phyloP scores from a whole-genome alignment of 495 filamentous ascomycete species.

The Penicillium parvum region DNA sequence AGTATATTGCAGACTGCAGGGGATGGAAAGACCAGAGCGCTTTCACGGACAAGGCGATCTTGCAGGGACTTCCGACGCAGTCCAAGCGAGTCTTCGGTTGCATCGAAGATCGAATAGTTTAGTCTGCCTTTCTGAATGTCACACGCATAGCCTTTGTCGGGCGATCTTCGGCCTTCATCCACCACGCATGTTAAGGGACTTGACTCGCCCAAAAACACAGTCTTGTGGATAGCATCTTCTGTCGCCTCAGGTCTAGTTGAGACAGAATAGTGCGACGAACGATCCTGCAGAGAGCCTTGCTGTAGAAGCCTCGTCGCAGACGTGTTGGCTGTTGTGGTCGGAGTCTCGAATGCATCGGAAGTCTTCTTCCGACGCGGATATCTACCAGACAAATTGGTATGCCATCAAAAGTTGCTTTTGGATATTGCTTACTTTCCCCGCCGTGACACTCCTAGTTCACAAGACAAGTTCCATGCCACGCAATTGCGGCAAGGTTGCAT shows the following conservation, averaged over 20 bases:
- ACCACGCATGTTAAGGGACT: constrained; percentile 40
- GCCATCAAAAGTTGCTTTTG: neutral
- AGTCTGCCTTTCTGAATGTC: constrained; percentile 26
- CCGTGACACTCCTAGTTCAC: constrained; percentile 41
- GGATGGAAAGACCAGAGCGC: constrained; percentile 36
- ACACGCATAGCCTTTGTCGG: constrained; percentile 24
- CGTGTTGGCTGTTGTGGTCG: neutral
- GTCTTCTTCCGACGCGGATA: constrained; percentile 27
- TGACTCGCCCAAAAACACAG: constrained; percentile 40
- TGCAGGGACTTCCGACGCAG: constrained; percentile 17
- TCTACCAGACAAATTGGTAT: constrained; percentile 14
- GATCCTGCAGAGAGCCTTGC: neutral
- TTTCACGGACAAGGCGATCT: constrained; percentile 30
- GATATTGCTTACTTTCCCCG: constrained; percentile 37
- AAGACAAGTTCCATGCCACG: constrained; percentile 31
- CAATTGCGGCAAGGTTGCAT: constrained; percentile 44
- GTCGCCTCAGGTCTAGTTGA: constrained; percentile 2
- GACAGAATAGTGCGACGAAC: constrained; percentile 6
- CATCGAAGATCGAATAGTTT: constrained; percentile 35
- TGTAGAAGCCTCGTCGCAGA: neutral
- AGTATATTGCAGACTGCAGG: constrained; percentile 27
- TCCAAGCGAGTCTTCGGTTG: constrained; percentile 10
- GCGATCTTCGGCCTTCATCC: constrained; percentile 30
- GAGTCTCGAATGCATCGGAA: neutral
- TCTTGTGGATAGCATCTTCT: constrained; percentile 23